Percentiles rank a stretch among this genome's conserved stretches.
phyloP scores from a whole-genome alignment of 257 asterid genomes.

The Galeopsis tetrahit region DNA sequence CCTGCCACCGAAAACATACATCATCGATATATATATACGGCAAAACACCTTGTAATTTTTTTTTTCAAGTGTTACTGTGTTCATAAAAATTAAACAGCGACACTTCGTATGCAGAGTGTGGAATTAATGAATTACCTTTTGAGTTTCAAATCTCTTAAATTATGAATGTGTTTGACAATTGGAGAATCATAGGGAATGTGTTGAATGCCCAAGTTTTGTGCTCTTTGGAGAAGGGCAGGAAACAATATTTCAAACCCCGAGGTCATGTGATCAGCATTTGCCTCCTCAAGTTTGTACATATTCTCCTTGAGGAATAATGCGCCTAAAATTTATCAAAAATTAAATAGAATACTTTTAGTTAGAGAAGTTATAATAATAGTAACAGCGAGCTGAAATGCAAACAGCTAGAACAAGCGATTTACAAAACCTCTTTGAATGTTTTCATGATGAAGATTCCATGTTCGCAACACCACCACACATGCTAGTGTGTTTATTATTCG shows the following conservation, averaged over 20 bases:
- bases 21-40: too few relatives aligned
- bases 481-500: constrained; percentile 52
- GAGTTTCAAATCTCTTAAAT: background rate
- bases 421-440: constrained; percentile 38
- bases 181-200: constrained; percentile 37
- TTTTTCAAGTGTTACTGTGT: too few relatives aligned
- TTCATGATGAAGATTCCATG: constrained; percentile 40
- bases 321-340: constrained; percentile 28
- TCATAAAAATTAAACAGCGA: too few relatives aligned
- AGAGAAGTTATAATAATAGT: too few relatives aligned
- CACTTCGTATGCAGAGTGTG: too few relatives aligned
- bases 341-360: too few relatives aligned
- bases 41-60: too few relatives aligned
- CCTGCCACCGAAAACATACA: too few relatives aligned
- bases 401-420: too few relatives aligned
- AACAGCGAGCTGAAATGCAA: too few relatives aligned
- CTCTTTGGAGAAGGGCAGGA: constrained; percentile 45
- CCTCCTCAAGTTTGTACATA: constrained; percentile 32
- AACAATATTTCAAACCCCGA: constrained; percentile 53
- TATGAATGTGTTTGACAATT: constrained; percentile 10
- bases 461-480: constrained; percentile 47
- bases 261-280: constrained; percentile 40
- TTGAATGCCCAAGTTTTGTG: constrained; percentile 34
- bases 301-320: constrained; percentile 41
- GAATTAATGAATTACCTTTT: too few relatives aligned